These are phyloP conservation scores for Hawksworthiomyces lignivorus DNA, from an alignment of 2,329 filamentous ascomycete species.

Conservation along the genomic window DNA sequence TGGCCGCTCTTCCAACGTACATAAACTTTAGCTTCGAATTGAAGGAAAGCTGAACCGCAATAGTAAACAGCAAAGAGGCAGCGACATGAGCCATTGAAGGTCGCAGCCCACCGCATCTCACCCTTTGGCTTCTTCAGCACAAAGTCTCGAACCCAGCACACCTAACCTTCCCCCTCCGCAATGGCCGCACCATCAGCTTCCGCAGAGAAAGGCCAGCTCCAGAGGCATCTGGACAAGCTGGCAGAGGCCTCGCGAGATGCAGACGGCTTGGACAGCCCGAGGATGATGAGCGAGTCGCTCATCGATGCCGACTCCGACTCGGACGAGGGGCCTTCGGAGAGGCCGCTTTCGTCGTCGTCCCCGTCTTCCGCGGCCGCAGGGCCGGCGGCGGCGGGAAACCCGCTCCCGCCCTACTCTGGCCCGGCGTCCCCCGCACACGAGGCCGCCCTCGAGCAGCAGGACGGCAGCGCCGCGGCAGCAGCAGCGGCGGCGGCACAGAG, in stretches of 20 bases:
- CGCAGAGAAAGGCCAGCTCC: conserved; percentile 10
- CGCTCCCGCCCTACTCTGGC: conserved; percentile 26
- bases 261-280: background rate
- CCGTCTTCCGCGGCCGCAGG: background rate
- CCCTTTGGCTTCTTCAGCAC: too few species aligned
- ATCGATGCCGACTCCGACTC: conserved; percentile 1
- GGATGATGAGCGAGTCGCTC: background rate
- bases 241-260: background rate
- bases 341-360: background rate
- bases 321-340: conserved; percentile 1
- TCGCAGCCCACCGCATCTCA: too few species aligned
- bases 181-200: conserved; percentile 3
- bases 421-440: conserved; percentile 16
- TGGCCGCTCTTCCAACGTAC: too few species aligned
- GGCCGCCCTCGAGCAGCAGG: conserved; percentile 14
- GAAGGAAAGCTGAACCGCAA: too few species aligned
- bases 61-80: too few species aligned
- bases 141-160: too few species aligned
- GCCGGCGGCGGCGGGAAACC: background rate
- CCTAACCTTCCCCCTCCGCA: too few species aligned
- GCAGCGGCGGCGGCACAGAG: conserved; percentile 11
- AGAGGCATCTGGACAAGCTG: conserved; percentile 6
- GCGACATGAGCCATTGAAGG: too few species aligned
- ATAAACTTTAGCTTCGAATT: too few species aligned
- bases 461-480: conserved; percentile 5